Evolutionary conservation across 148 eudicot genomes (phyloP).

Genomic region (Mesembryanthemum crystallinum): DNA sequence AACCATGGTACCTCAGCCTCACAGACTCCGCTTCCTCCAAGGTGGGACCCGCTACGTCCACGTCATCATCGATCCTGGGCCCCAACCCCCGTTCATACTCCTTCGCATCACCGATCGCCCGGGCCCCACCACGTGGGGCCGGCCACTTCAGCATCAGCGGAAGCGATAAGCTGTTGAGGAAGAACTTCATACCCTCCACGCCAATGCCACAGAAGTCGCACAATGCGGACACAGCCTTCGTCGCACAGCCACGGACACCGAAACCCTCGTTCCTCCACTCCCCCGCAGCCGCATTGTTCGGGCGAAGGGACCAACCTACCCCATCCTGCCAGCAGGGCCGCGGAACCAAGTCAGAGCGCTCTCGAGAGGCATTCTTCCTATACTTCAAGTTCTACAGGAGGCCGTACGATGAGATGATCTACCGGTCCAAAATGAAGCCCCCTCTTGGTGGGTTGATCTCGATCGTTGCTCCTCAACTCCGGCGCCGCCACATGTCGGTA

Average conservation of each 20-base stretch:
- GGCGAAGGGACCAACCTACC: slow-evolving; percentile 16
- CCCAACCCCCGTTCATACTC: slow-evolving; percentile 76
- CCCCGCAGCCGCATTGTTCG: slow-evolving; percentile 39
- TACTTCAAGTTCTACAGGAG: slow-evolving; percentile 67
- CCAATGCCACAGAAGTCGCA: slow-evolving; percentile 81
- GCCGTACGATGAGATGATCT: slow-evolving; percentile 87
- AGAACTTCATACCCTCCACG: slow-evolving; percentile 78
- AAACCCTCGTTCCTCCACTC: slow-evolving; percentile 77
- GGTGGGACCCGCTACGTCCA: slow-evolving; percentile 58
- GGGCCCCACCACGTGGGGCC: slow-evolving; percentile 47
- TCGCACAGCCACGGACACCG: slow-evolving; percentile 72
- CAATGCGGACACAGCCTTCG: slow-evolving; percentile 46
- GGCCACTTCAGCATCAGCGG: background rate
- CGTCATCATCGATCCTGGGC: slow-evolving; percentile 23
- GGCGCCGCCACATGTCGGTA: slow-evolving; percentile 63
- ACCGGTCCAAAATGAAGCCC: slow-evolving; percentile 86
- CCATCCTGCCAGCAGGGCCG: slow-evolving; percentile 38
- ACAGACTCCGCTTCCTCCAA: slow-evolving; percentile 64
- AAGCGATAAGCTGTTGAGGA: slow-evolving; percentile 36
- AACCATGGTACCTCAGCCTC: slow-evolving; percentile 85
- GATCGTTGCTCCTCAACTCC: slow-evolving; percentile 62
- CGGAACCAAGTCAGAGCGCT: slow-evolving; percentile 44
- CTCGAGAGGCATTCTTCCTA: slow-evolving; percentile 54
- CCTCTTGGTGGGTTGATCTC: slow-evolving; percentile 88
- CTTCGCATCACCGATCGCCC: slow-evolving; percentile 70